Evolutionary conservation across 108 stramenopile species (phyloP), one percentile per base, ranked within the genome.

Genomic region (Cyclotella choctawhatcheeana): DNA sequence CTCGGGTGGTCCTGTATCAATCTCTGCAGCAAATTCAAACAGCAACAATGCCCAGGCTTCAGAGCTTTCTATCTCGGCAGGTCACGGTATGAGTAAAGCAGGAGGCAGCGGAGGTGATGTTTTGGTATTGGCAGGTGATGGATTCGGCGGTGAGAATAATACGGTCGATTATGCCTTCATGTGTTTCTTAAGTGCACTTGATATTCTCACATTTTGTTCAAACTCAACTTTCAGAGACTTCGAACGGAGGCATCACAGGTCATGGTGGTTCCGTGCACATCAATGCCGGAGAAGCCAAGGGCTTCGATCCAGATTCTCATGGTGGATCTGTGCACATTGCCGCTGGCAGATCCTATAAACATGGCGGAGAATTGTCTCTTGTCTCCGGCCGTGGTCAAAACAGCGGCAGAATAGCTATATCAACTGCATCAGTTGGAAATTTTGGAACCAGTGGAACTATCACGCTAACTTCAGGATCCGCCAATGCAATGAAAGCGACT

Each of bases 71-170:
- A 27, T 77, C 27, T 35, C 33, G 2, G 31, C 69, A 12, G 76
- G 76, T 13, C 60, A 61, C 29, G 76, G 76, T 1, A 69, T 54
- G 17, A 77, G 61, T 43, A 31, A 52, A n/a, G 62, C 58, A 13
- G 76, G 76, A 29, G 76, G 76, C 30, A 43, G 59, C 51, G 76
- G 76, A 18, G 76, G 76, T 26, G 69, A 77, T 44, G 44, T 70
- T 21, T 31, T 70, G 10, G 34, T 63, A 16, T 33, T 70, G n/a
- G 76, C 76, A 0, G 76, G 76, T 32, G 69, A 77, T 63, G 68
- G 61, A 44, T 60, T 61, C 1, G 76, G 72, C 40, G 59, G 70
- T 62, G 58, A 71, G 70, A 32, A n/a, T n/a, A n/a, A n/a, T n/a
- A n/a, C n/a, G n/a, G n/a, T n/a, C 37, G 37, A 40, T 40, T 40